phyloP scores from a whole-genome alignment of 768 basidiomycete genomes.

The Mrakia hoshinonis region DNA sequence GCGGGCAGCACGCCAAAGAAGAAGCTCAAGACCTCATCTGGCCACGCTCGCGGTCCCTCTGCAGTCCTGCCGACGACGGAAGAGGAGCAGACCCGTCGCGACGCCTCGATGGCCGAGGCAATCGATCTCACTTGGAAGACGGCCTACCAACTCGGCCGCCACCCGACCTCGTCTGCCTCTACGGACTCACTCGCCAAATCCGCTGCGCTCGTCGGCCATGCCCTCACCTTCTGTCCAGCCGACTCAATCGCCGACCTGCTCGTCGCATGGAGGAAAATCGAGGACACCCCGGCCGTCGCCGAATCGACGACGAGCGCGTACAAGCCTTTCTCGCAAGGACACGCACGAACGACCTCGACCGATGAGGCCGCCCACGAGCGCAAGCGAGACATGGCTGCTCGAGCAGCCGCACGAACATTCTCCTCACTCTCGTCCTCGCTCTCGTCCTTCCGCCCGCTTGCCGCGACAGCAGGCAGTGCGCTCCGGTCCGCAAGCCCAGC shows the following conservation, averaged over 20 bases:
- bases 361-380: slow-evolving; percentile 15
- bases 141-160: slow-evolving; percentile 77
- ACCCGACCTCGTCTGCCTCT: slow-evolving; percentile 62
- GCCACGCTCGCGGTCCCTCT: background rate
- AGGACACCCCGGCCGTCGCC: slow-evolving; percentile 36
- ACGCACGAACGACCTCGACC: background rate
- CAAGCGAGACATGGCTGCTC: slow-evolving; percentile 24
- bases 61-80: background rate
- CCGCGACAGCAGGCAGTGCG: background rate
- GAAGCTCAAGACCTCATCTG: background rate
- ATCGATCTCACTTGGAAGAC: slow-evolving; percentile 81
- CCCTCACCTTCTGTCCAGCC: slow-evolving; percentile 75
- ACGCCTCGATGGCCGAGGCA: slow-evolving; percentile 43
- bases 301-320: too few relatives aligned
- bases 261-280: slow-evolving; percentile 62
- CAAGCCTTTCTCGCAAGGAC: background rate
- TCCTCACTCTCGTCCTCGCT: slow-evolving; percentile 24
- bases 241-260: slow-evolving; percentile 73
- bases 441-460: slow-evolving; percentile 27
- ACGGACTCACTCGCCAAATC: slow-evolving; percentile 46
- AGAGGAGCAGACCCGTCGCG: background rate
- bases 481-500: slow-evolving; percentile 17
- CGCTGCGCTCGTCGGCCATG: slow-evolving; percentile 63
- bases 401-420: slow-evolving; percentile 22
- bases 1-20: slow-evolving; percentile 18